phyloP scores from a whole-genome alignment of 2,329 filamentous ascomycete species.

The Diplodia sapinea region DNA sequence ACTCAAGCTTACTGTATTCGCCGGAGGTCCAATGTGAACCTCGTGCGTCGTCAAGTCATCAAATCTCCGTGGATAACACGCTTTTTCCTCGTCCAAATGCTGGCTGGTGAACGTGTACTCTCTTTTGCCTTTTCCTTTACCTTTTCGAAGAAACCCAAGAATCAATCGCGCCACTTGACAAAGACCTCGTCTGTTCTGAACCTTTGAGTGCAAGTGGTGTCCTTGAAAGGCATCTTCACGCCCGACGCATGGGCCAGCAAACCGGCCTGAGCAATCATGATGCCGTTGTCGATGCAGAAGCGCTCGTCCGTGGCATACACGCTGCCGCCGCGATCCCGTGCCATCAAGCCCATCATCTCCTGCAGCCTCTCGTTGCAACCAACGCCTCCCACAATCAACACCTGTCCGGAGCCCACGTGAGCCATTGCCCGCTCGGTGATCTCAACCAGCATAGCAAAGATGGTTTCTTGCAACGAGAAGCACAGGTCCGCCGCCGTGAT shows the following conservation, averaged over 20 bases:
- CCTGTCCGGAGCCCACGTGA: conserved; percentile 88
- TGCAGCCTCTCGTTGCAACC: conserved; percentile 94
- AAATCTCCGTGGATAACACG: conserved; percentile 11
- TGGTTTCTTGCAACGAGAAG: conserved; percentile 92
- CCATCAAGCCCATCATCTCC: conserved; percentile 99
- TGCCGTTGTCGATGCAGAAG: conserved; percentile 98
- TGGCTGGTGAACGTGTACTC: not conserved
- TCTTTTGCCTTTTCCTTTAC: not conserved
- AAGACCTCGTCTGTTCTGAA: conserved; percentile 59
- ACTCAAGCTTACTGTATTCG: not conserved
- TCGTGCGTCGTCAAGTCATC: not conserved
- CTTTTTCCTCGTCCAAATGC: not conserved
- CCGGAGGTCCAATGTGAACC: no score
- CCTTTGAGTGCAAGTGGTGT: conserved; percentile 71
- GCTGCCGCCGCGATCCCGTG: conserved; percentile 81
- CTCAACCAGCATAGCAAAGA: conserved; percentile 96
- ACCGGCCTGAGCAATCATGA: conserved; percentile 98
- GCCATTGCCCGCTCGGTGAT: conserved; percentile 99
- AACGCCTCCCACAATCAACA: conserved; percentile 93
- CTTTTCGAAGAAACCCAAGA: not conserved
- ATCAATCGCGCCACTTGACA: conserved; percentile 56
- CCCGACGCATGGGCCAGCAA: conserved; percentile 83
- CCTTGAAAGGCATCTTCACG: conserved; percentile 74
- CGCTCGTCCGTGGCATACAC: conserved; percentile 96
- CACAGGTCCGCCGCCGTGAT: conserved; percentile 86